These are phyloP conservation scores for Leccinum subfulvum DNA, from an alignment of 1,284 basidiomycete genomes.

Conservation along the genomic window DNA sequence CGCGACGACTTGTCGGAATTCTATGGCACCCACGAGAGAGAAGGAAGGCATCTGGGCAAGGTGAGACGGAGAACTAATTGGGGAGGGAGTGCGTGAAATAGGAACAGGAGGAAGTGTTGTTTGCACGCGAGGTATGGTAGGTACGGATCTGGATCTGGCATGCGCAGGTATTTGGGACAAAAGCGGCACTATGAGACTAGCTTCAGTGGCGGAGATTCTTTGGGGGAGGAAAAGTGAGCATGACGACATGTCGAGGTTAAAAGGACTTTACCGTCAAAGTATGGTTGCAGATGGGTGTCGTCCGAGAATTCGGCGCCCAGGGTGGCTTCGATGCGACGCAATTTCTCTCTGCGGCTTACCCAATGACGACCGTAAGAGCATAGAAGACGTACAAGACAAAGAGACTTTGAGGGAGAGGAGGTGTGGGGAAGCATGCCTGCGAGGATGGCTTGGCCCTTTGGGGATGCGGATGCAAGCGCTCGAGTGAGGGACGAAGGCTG, in stretches of 20 bases:
- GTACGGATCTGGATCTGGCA: constrained; percentile 37
- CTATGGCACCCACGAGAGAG: constrained; percentile 89
- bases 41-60: constrained; percentile 70
- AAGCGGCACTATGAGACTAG: constrained; percentile 17
- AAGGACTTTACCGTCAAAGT: constrained; percentile 55
- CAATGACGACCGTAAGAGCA: constrained; percentile 77
- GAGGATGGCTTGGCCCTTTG: constrained; percentile 49
- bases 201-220: constrained; percentile 10
- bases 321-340: constrained; percentile 47
- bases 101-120: constrained; percentile 39
- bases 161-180: constrained; percentile 33
- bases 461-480: constrained; percentile 67
- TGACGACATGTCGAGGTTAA: constrained; percentile 10
- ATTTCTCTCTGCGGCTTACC: constrained; percentile 52
- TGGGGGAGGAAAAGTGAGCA: constrained; percentile 23
- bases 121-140: constrained; percentile 40
- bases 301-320: constrained; percentile 64
- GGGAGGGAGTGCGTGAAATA: constrained; percentile 39
- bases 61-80: constrained; percentile 35
- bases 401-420: constrained; percentile 45
- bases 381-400: constrained; percentile 75
- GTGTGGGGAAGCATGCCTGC: constrained; percentile 47
- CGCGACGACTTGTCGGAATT: constrained; percentile 88
- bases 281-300: constrained; percentile 44
- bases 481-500: constrained; percentile 69